Evolutionary conservation across 345 rosid genomes (phyloP), one percentile per base, ranked within the genome.

Genomic region (Gossypium longicalyx): DNA sequence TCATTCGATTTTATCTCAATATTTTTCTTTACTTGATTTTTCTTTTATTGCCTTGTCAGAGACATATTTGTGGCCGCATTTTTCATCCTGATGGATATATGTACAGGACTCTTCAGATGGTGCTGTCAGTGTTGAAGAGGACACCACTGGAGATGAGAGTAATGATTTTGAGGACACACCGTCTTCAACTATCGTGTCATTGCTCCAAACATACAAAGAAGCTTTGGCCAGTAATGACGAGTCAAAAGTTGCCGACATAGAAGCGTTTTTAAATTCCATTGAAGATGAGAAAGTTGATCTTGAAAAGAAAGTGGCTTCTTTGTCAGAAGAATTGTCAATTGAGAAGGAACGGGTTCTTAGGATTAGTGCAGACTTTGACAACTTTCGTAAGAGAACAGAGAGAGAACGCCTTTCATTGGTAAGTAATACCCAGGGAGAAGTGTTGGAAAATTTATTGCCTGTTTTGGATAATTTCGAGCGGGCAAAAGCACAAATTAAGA

Each of bases 391-490:
- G 88, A 93, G 97, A 75, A 92, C 94, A 3, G 97, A 93, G 67
- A 88, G 87, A 77, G 99, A 95, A 44, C 90, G 98, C 65, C 88
- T 90, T 71, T 89, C 91, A 25, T 63, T 93, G 79, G 91, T 93
- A 57, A 72, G 89, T 63, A 93, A 91, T 84, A 89, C 99, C 79
- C 92, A 90, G 80, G 99, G 99, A 65, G 98, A 90, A 79, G 90
- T 95, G 38, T 87, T 91, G 34, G 99, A 95, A 89, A 93, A 78
- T 81, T 84, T 95, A 29, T 77, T 95, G 75, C 77, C 84, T 25
- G 94, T 95, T 76, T 76, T 92, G 84, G 99, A 95, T 85, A 92
- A 91, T 83, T 95, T 95, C 64, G 97, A 92, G 86, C 90, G 99
- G 85, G 99, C 99, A 47, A 92, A 91, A 80, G 60, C 85, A 47